Conservation (phyloP, 306 rosid genomes). For the Dicorynia guianensis region DNA sequence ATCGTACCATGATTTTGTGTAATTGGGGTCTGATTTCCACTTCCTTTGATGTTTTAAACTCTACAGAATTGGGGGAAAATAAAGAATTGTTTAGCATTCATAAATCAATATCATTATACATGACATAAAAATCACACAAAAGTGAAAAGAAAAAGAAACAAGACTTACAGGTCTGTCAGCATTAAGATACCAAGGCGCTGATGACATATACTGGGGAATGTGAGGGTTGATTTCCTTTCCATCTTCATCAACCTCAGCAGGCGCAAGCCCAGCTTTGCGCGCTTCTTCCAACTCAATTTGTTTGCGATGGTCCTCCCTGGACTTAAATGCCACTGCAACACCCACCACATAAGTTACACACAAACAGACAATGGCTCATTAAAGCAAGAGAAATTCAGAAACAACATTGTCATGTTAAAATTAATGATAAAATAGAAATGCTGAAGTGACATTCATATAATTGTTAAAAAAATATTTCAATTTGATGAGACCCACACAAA, state of each 20-base stretch:
- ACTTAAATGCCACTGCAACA: constrained; percentile 66
- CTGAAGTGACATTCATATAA: no score
- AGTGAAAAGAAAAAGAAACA: not conserved
- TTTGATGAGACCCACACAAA: no score
- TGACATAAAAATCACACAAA: not conserved
- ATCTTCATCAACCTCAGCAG: constrained; percentile 73
- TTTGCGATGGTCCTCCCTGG: constrained; percentile 70
- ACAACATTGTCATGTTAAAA: not conserved
- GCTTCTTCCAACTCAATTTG: constrained; percentile 74
- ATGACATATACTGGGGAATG: constrained; percentile 72
- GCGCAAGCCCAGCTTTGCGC: constrained; percentile 79
- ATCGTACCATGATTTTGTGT: constrained; percentile 66
- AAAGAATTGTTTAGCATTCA: not conserved
- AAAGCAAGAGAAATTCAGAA: not conserved
- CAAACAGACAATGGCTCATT: not conserved
- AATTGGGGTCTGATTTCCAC: constrained; percentile 67
- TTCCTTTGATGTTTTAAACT: constrained; percentile 70
- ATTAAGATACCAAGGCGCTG: constrained; percentile 75
- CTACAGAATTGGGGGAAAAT: constrained; percentile 31
- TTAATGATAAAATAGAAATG: not conserved
- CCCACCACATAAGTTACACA: not conserved
- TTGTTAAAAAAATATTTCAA: no score
- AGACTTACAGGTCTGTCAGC: constrained; percentile 60
- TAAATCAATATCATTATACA: not conserved
- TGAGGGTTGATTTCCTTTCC: constrained; percentile 79